Base-by-base conservation (phyloP, 768 basidiomycete genomes). In the Rubroboletus satanas region DNA sequence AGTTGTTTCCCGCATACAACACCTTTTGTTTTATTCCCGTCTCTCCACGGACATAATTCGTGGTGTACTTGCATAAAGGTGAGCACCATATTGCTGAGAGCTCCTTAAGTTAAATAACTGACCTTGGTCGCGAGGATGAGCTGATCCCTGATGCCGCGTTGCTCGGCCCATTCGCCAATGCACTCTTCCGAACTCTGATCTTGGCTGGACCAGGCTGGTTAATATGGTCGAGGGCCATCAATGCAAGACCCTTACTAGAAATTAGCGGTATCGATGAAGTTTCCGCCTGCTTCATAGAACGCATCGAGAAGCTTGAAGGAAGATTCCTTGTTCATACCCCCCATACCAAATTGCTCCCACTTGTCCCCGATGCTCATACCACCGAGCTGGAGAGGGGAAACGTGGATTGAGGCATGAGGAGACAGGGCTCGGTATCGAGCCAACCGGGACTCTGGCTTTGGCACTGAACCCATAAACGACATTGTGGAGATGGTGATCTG, bases 361-460 rank as follows among this genome's bases (percentile, higher is more conserved):
- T 9, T 28, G 17, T 44, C 43, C 15, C 43, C 26, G 43, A 28
- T 17, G 26, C 43, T 28, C 43, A 28, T 44, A 28, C 26, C 43
- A n/a, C 43, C 43, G 26, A 44, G 43, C 5, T 44, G 26, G 26
- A 44, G 43, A 28, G 43, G 43, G 26, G 43, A 44, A n/a, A 44
- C 43, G 15, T 44, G 43, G 1, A 44, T 28, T 2, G 43, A 17
- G 4, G 26, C 43, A n/a, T 28, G 43, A 8, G 43, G 26, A 2
- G 26, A 44, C 9, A 44, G 60, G 11, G 61, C 43, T 6, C 74
- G 67, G 45, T 74, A 73, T 14, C 63, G 65, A 12, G 70, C 71
- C 15, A 75, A 62, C 11, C 59, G 61, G 0, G 64, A 66, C 1
- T 45, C 14, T 0, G 73, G 73, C 29, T 68, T 66, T 7, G 65